Evolutionary conservation across 2,329 filamentous ascomycete species (phyloP).

Genomic region (Trichoderma lentiforme): DNA sequence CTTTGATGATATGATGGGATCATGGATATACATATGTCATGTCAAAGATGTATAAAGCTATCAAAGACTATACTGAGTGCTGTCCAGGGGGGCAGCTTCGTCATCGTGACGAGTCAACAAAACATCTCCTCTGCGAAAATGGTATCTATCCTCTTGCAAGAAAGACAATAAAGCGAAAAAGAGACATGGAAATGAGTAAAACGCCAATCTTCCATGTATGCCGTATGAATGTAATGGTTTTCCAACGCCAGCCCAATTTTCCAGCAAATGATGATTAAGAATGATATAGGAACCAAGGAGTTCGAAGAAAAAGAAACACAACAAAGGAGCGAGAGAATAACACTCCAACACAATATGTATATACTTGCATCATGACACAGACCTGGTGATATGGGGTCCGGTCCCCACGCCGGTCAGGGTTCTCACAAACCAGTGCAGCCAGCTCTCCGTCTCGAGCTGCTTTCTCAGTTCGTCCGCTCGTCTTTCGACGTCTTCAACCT

Average conservation of each 20-base stretch:
- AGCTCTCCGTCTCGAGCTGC: constrained; percentile 62
- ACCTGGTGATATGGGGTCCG: constrained; percentile 51
- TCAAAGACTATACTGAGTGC: constrained; percentile 10
- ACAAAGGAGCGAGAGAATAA: not conserved
- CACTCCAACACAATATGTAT: constrained; percentile 20
- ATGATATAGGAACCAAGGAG: not conserved
- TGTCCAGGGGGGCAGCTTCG: constrained; percentile 23
- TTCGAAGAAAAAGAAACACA: not conserved
- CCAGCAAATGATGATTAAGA: constrained; percentile 5
- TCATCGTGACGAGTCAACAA: constrained; percentile 20
- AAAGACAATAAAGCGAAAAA: not conserved
- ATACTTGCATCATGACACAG: constrained; percentile 22
- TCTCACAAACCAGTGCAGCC: constrained; percentile 62
- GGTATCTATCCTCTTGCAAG: constrained; percentile 17
- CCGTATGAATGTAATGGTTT: constrained; percentile 2
- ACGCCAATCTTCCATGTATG: constrained; percentile 19
- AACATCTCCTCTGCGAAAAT: constrained; percentile 22
- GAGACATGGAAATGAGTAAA: constrained; percentile 15
- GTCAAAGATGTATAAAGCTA: constrained; percentile 27
- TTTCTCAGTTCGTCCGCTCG: constrained; percentile 60
- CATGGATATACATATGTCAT: constrained; percentile 12
- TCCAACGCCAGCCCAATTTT: constrained; percentile 2
- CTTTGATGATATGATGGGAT: constrained; percentile 13
- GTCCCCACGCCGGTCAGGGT: constrained; percentile 59
- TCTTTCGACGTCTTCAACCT: constrained; percentile 68